Evolutionary conservation across 2,329 filamentous ascomycete genomes (phyloP).

Genomic region (Arthrinium phaeospermum): DNA sequence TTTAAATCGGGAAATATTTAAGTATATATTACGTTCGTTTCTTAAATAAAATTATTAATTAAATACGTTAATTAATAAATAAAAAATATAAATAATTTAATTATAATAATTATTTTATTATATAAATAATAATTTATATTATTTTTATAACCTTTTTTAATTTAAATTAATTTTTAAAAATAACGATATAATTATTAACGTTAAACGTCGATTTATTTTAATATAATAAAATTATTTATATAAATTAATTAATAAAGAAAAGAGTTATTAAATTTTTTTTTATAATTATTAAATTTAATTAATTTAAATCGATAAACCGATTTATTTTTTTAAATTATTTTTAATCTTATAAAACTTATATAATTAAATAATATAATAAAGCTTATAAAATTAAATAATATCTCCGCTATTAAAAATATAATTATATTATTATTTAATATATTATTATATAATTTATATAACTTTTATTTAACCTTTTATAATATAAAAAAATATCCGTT

Average conservation of each 20-base stretch:
- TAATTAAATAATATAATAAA: not conserved
- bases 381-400: not conserved
- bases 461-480: not conserved
- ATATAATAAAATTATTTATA: not conserved
- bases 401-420: not conserved
- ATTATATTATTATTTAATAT: slow-evolving; percentile 4
- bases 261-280: too few species aligned
- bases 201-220: not conserved
- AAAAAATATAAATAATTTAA: too few species aligned
- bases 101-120: not conserved
- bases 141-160: not conserved
- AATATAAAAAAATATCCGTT: not conserved
- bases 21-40: too few species aligned
- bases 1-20: too few species aligned
- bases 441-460: not conserved
- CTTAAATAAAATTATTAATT: too few species aligned
- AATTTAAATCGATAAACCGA: not conserved
- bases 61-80: too few species aligned
- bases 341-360: not conserved
- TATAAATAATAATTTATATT: not conserved
- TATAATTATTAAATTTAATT: not conserved
- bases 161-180: not conserved
- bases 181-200: not conserved
- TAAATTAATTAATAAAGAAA: too few species aligned
- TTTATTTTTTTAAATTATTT: not conserved